Percentiles rank a stretch among this genome's conserved stretches.
These are phyloP conservation scores for Earliella scabrosa DNA, from an alignment of 1,284 basidiomycete species.

Conservation along the genomic window DNA sequence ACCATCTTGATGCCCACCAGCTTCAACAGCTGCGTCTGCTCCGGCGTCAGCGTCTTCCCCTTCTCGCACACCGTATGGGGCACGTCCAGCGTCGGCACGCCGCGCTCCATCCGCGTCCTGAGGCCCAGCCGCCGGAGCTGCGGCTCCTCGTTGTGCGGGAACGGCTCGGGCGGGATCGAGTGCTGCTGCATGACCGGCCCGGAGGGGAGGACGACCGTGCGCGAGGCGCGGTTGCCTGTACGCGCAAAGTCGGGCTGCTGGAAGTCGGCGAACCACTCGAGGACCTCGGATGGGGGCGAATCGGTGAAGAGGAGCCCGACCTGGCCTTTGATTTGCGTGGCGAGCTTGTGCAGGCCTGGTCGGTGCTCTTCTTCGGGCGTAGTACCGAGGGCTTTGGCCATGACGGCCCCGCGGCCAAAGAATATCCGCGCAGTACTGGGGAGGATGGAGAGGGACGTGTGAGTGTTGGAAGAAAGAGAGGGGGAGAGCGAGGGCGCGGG, in stretches of 20 bases:
- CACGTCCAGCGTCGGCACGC: slow-evolving; percentile 84
- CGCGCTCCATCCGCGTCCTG: slow-evolving; percentile 83
- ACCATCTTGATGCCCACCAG: slow-evolving; percentile 88
- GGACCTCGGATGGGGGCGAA: slow-evolving; percentile 84
- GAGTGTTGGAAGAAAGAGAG: background rate
- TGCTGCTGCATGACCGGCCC: slow-evolving; percentile 76
- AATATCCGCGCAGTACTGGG: slow-evolving; percentile 89
- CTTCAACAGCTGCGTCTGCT: slow-evolving; percentile 91
- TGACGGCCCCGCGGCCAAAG: slow-evolving; percentile 91
- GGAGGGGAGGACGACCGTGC: slow-evolving; percentile 78
- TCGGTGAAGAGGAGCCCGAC: slow-evolving; percentile 94
- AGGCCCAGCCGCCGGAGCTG: slow-evolving; percentile 93
- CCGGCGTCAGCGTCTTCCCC: slow-evolving; percentile 79
- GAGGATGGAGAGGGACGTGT: background rate
- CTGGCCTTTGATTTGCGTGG: slow-evolving; percentile 91
- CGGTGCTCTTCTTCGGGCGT: slow-evolving; percentile 88
- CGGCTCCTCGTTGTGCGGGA: slow-evolving; percentile 97
- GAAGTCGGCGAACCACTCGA: slow-evolving; percentile 95
- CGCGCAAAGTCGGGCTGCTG: slow-evolving; percentile 92
- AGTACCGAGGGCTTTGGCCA: slow-evolving; percentile 95
- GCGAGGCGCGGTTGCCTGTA: slow-evolving; percentile 80
- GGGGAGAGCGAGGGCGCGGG: background rate
- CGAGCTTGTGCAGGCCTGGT: slow-evolving; percentile 80
- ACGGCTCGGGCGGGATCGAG: slow-evolving; percentile 80
- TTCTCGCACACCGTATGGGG: slow-evolving; percentile 88